phyloP scores from a whole-genome alignment of 345 rosid genomes.

The Trapa incisa region DNA sequence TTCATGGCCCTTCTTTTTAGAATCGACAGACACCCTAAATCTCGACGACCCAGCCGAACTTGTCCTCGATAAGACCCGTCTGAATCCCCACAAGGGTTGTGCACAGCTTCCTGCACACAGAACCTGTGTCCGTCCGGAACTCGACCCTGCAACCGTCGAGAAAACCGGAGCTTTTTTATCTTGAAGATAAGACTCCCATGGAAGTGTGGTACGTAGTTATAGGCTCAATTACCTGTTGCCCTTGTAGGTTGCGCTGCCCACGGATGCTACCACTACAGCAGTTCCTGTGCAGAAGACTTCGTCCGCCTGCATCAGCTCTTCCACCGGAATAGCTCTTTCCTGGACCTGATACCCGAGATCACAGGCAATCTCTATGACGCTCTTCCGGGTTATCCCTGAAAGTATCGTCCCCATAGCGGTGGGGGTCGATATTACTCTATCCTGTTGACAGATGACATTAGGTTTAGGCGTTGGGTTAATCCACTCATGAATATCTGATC shows the following conservation, averaged over 20 bases:
- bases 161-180: background rate
- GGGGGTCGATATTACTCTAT: constrained; percentile 57
- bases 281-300: constrained; percentile 89
- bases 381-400: constrained; percentile 59
- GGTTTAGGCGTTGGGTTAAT: too few relatives aligned
- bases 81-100: constrained; percentile 56
- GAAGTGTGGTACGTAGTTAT: background rate
- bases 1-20: background rate
- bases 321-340: constrained; percentile 45
- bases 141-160: constrained; percentile 33
- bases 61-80: constrained; percentile 56
- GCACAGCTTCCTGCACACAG: constrained; percentile 38
- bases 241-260: constrained; percentile 47
- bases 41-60: constrained; percentile 54
- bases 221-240: constrained; percentile 31
- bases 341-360: constrained; percentile 70
- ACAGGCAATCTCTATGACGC: constrained; percentile 55
- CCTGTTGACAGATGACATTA: constrained; percentile 21
- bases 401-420: constrained; percentile 65
- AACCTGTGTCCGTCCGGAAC: constrained; percentile 32
- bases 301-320: constrained; percentile 43
- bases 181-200: too few relatives aligned
- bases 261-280: constrained; percentile 58
- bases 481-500: too few relatives aligned
- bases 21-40: constrained; percentile 12